Evolutionary conservation across 176 grass and related monocot genomes (phyloP), one percentile per base, ranked within the genome.

Genomic region (Hordeum marinum): DNA sequence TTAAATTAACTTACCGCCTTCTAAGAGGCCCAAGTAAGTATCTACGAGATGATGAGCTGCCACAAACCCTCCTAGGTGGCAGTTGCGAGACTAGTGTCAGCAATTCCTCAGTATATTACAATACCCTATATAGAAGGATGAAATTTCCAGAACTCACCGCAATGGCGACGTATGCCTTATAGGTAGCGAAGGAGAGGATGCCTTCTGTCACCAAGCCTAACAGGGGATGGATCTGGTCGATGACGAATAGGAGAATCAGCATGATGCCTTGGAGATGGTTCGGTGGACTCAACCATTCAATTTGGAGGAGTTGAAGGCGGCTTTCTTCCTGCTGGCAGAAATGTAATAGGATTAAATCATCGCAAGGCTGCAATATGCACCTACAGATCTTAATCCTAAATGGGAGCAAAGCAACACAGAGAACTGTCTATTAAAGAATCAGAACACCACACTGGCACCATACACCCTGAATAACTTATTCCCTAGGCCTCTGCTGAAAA

Each of bases 11-110:
- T 89, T 70, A 96, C 96, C 96, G 74, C 59, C 96, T 65, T 82
- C 96, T 94, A 77, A 31, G 90, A 82, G 94, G 89, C 50, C 84
- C 67, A 62, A 93, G 93, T 21, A 93, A 95, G 77, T 73, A 73
- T 59, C 91, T 94, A 39, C 87, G 89, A 0, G 92, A 69, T 85
- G 92, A 58, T 83, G 81, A 93, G 25, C 91, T 95, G 36, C 95
- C 89, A 84, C 93, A 88, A 26, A 83, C 80, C 77, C 91, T 91
- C 88, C 96, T 95, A 83, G 91, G 91, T 87, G 96, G 90, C 68
- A 63, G 54, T 88, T 68, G 63, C n/a, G 8, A 83, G 52, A 84
- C 71, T 26, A 71, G 8, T 11, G 35, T 86, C 63, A 92, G 50
- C 27, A 78, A 20, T 72, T 72, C 64, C 0, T 55, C 1, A 62